Base-by-base conservation (phyloP, 2,329 filamentous ascomycete genomes). In the Aspergillus pseudoviridinutans region DNA sequence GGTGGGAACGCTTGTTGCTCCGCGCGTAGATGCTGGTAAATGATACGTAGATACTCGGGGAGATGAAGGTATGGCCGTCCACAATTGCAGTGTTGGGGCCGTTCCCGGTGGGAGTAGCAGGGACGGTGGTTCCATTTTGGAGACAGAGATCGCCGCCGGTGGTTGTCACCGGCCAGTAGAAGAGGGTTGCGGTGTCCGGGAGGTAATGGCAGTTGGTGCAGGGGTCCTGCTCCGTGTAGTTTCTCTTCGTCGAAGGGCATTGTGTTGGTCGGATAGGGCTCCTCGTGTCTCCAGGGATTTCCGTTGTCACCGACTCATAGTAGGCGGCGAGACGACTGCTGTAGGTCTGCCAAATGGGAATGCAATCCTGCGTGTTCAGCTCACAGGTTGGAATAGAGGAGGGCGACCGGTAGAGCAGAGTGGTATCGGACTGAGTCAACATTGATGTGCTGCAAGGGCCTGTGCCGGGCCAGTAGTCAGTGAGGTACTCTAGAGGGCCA, bases 111-210 rank as follows among this genome's bases (percentile, higher is more conserved):
- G 50, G 55, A 0, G 63, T 58, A 0, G 64, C 56, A 1, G 62
- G 54, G 10, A 66, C 24, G 28, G 63, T 66, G 28, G 50, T 61
- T 42, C 63, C 63, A 49, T 63, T 58, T 53, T 63, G 60, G 35
- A 54, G 53, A 51, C 64, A 66, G 50, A 64, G 58, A 35, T 62
- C 64, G 20, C 64, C 61, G 29, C 9, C 35, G 10, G 51, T 55
- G 22, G 65, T 66, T 9, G 52, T 55, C n/a, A 61, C 61, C 7
- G 65, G 65, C 65, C 65, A 67, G 60, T 66, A 67, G 54, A 67
- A 67, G 32, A 67, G 54, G 5, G 65, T 67, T 1, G 65, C 65
- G 2, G 59, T 61, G 3, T 28, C 64, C 0, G 65, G 65, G 32
- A 65, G 57, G 27, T 58, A 65, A 49, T 66, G 65, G 32, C 64